Evolutionary conservation across 2,329 filamentous ascomycete genomes (phyloP).

Genomic region (Lanzia echinophila): DNA sequence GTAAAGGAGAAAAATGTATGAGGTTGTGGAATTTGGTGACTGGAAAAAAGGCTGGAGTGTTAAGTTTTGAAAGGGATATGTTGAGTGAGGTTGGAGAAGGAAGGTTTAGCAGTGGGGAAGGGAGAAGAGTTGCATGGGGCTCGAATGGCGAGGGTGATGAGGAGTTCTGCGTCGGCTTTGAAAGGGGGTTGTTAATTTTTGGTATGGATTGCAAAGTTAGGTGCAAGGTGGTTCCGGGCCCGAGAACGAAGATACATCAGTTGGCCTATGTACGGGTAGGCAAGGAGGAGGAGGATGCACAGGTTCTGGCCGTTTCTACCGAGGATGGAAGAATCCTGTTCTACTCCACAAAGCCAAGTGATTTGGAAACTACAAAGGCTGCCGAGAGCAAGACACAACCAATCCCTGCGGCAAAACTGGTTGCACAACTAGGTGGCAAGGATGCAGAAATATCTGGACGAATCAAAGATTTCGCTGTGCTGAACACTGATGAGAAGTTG

Average conservation of each 20-base stretch:
- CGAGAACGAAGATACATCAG: conserved; percentile 76
- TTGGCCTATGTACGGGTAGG: conserved; percentile 60
- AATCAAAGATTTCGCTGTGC: conserved; percentile 81
- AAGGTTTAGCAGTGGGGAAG: conserved; percentile 73
- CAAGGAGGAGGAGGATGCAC: conserved; percentile 42
- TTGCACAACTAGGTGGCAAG: conserved; percentile 75
- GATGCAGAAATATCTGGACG: conserved; percentile 62
- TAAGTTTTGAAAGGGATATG: conserved; percentile 73
- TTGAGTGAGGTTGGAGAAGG: conserved; percentile 71
- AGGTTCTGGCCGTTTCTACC: conserved; percentile 71
- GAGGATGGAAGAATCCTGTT: conserved; percentile 86
- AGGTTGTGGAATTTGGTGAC: conserved; percentile 94
- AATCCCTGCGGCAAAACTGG: conserved; percentile 54
- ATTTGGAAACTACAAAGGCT: conserved; percentile 33
- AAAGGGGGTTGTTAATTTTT: conserved; percentile 77
- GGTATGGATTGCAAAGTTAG: conserved; percentile 80
- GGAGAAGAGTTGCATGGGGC: conserved; percentile 76
- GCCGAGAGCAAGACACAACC: conserved; percentile 36
- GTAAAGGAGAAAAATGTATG: conserved; percentile 85
- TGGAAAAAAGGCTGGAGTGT: conserved; percentile 86
- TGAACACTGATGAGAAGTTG: conserved; percentile 31
- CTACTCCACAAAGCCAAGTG: conserved; percentile 59
- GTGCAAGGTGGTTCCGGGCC: conserved; percentile 61
- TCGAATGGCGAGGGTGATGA: conserved; percentile 58
- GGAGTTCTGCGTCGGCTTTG: conserved; percentile 85